Percentiles rank a stretch among this genome's conserved stretches.
phyloP scores from a whole-genome alignment of 2,329 filamentous ascomycete genomes.

The Zymoseptoria tritici region DNA sequence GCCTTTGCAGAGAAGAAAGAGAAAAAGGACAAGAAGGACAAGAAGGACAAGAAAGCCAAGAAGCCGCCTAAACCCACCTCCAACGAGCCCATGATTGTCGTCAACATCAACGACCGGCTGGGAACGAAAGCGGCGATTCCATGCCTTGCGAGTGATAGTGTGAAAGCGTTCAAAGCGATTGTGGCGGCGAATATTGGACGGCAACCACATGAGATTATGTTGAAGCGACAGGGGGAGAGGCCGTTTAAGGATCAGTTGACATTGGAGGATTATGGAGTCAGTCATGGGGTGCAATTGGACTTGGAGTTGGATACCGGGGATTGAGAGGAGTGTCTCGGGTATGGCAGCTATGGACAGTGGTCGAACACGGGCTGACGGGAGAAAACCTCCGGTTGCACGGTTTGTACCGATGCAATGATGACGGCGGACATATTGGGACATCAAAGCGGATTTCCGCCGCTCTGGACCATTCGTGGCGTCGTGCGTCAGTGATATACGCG shows the following conservation, averaged over 20 bases:
- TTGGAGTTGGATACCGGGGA: slow-evolving; percentile 37
- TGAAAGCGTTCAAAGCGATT: slow-evolving; percentile 83
- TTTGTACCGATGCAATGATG: neutral
- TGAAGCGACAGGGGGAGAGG: slow-evolving; percentile 85
- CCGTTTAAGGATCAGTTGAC: slow-evolving; percentile 89
- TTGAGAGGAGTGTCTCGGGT: slow-evolving; percentile 17
- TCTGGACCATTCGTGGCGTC: no score
- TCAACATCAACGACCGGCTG: slow-evolving; percentile 88
- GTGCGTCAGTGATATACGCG: no score
- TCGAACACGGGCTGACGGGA: neutral
- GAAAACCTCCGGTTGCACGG: neutral
- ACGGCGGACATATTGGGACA: no score
- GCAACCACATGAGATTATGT: slow-evolving; percentile 80
- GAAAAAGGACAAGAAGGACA: slow-evolving; percentile 19
- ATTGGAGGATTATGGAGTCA: slow-evolving; percentile 87
- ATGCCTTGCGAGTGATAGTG: slow-evolving; percentile 74
- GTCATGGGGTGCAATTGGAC: slow-evolving; percentile 67
- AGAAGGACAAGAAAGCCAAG: slow-evolving; percentile 22
- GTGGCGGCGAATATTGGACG: slow-evolving; percentile 84
- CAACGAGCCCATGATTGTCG: slow-evolving; percentile 80
- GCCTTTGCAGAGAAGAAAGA: slow-evolving; percentile 4
- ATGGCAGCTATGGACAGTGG: neutral
- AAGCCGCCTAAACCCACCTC: slow-evolving; percentile 22
- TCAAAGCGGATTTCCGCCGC: no score
- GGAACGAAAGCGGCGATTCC: slow-evolving; percentile 94